Conservation (phyloP, 768 basidiomycete genomes). For the Phaeotremella skinneri region DNA sequence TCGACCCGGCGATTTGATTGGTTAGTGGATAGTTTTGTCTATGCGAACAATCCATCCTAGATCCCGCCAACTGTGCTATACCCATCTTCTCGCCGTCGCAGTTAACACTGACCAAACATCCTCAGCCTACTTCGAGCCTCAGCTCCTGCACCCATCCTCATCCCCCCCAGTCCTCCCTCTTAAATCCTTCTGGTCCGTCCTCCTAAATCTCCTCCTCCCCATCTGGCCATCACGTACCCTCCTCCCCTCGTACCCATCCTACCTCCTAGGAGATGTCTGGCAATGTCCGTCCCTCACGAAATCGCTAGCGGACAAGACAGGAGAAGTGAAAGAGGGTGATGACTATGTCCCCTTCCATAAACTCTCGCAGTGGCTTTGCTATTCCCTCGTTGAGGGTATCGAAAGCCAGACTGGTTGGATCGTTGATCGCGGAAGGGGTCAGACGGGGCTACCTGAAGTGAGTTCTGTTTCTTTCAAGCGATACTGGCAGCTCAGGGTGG, state of each 20-base stretch:
- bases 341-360: slow-evolving; percentile 93
- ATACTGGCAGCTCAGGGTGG: neutral
- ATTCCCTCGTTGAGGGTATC: slow-evolving; percentile 80
- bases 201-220: slow-evolving; percentile 75
- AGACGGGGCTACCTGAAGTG: slow-evolving; percentile 85
- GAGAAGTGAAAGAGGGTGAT: slow-evolving; percentile 57
- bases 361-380: slow-evolving; percentile 88
- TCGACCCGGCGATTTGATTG: slow-evolving; percentile 77
- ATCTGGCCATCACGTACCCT: slow-evolving; percentile 82
- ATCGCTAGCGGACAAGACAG: slow-evolving; percentile 19
- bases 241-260: slow-evolving; percentile 57
- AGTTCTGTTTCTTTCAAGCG: slow-evolving; percentile 4
- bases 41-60: neutral
- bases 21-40: slow-evolving; percentile 55
- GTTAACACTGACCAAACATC: neutral
- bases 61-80: neutral
- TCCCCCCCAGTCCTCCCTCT: slow-evolving; percentile 62
- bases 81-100: slow-evolving; percentile 1
- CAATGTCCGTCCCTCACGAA: slow-evolving; percentile 62
- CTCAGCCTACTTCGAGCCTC: slow-evolving; percentile 18
- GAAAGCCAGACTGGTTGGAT: slow-evolving; percentile 74
- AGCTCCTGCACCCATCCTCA: neutral
- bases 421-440: slow-evolving; percentile 74
- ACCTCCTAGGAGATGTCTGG: slow-evolving; percentile 91
- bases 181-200: slow-evolving; percentile 71